A percentile compares a stretch with the other conserved stretches of the same genome.
phyloP scores from a whole-genome alignment of 202 grass and related monocot species.

The Zizania palustris region DNA sequence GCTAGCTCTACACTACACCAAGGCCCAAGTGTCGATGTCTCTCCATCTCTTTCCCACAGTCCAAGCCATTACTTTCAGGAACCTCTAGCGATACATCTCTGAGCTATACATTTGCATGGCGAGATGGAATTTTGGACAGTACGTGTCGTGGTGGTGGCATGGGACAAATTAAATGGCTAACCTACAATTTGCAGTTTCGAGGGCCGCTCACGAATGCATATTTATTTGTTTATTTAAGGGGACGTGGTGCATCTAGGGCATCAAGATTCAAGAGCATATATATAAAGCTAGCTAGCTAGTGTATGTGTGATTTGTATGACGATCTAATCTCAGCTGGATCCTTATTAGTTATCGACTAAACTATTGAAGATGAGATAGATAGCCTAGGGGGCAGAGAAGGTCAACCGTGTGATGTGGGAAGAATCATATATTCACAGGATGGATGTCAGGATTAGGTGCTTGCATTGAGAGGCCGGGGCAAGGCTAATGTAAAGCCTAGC shows the following conservation, averaged over 20 bases:
- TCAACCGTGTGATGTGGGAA: slow-evolving; percentile 60
- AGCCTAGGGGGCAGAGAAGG: slow-evolving; percentile 50
- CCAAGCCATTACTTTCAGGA: slow-evolving; percentile 53
- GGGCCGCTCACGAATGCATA: background rate
- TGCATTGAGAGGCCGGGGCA: background rate
- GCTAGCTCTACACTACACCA: background rate
- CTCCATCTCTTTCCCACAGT: slow-evolving; percentile 34
- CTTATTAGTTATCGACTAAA: slow-evolving; percentile 8
- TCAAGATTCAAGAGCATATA: no score
- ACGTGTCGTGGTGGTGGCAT: slow-evolving; percentile 34
- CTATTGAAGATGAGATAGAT: slow-evolving; percentile 26
- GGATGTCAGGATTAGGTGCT: slow-evolving; percentile 54
- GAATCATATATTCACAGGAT: slow-evolving; percentile 60
- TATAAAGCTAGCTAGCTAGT: background rate
- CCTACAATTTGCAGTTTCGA: slow-evolving; percentile 30
- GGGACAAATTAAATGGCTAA: slow-evolving; percentile 33
- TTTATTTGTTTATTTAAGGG: slow-evolving; percentile 40
- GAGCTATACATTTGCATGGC: slow-evolving; percentile 10
- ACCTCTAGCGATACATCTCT: background rate
- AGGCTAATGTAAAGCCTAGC: slow-evolving; percentile 19
- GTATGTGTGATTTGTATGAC: slow-evolving; percentile 24
- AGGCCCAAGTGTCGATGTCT: slow-evolving; percentile 38
- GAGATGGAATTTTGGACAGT: slow-evolving; percentile 48
- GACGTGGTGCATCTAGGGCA: slow-evolving; percentile 20
- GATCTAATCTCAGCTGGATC: slow-evolving; percentile 16